Evolutionary conservation across 2,329 filamentous ascomycete species (phyloP), one percentile per base, ranked within the genome.

Genomic region (Didymella keratinophila): DNA sequence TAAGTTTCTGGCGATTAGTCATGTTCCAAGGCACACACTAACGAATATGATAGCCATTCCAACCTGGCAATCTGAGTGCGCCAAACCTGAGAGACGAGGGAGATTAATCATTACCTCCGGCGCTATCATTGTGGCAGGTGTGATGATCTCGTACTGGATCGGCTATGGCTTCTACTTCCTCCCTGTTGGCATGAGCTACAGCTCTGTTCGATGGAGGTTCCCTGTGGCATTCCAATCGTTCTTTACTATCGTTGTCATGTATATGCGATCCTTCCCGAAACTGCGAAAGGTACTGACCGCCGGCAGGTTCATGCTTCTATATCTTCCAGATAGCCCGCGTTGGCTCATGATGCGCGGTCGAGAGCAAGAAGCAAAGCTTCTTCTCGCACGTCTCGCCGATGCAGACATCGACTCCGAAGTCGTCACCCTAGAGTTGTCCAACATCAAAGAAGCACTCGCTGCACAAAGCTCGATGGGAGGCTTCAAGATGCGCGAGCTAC

Each of bases 181-280:
- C 8, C 81, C 77, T 27, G 74, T 74, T 2, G 46, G 46, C 18
- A 39, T 27, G 27, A 32, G 20, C 32, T 56, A 52, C 0, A 73
- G 70, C 49, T 70, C 70, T 12, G 69, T 78, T 21, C 70, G 70
- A 12, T 77, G 75, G 75, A 64, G 75, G 9, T 77, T 89, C 20
- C 83, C 86, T 0, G 85, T 84, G 6, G 82, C 82, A 0, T 68
- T 87, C 10, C 83, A 85, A 0, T 85, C 85, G 1, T 47, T 47
- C 43, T 53, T 53, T 10, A 41, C 43, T 0, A 5, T 47, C 2
- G 12, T 41, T 16, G 42, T 47, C 18, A 41, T 46, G 32, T 32
- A 37, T 10, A 42, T 9, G 12, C 9, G 8, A 12, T 8, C 37
- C 16, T 2, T 8, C 28, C 8, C 14, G 1, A 21, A 18, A n/a